Conservation (phyloP, 129 eudicot species). For the Chrysanthemum makinoi region DNA sequence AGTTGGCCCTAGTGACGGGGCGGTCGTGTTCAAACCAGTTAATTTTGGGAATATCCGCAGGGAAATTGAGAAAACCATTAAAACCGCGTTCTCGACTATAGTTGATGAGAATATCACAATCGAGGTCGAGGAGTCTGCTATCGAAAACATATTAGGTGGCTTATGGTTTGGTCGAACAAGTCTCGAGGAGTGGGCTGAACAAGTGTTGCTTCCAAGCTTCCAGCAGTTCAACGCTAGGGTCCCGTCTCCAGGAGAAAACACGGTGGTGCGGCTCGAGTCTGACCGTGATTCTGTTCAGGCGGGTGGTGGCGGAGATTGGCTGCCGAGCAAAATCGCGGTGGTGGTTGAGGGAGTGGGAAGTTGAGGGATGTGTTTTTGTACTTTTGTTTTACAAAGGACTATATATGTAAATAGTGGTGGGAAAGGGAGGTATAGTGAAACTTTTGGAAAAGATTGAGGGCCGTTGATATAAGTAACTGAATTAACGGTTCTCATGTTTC, state of each 20-base stretch:
- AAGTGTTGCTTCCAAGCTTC: slow-evolving; percentile 50
- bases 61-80: slow-evolving; percentile 67
- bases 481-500: slow-evolving; percentile 23
- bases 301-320: slow-evolving; percentile 53
- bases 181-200: slow-evolving; percentile 67
- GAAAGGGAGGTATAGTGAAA: slow-evolving; percentile 37
- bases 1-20: slow-evolving; percentile 52
- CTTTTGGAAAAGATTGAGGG: slow-evolving; percentile 28
- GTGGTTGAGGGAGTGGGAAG: slow-evolving; percentile 37
- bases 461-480: slow-evolving; percentile 26
- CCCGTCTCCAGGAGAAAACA: slow-evolving; percentile 20
- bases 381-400: slow-evolving; percentile 3
- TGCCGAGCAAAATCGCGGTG: slow-evolving; percentile 67
- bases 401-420: slow-evolving; percentile 37
- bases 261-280: slow-evolving; percentile 53
- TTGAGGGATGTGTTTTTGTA: slow-evolving; percentile 17
- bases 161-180: slow-evolving; percentile 68
- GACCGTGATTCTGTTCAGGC: slow-evolving; percentile 36
- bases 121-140: slow-evolving; percentile 62
- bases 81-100: slow-evolving; percentile 38
- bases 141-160: slow-evolving; percentile 73
- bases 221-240: slow-evolving; percentile 33
- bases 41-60: slow-evolving; percentile 44
- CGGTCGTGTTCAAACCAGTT: slow-evolving; percentile 74
- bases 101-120: slow-evolving; percentile 47